These are phyloP conservation scores for Ampelocalamus luodianensis DNA, from an alignment of 176 grass and related monocot genomes.

Conservation along the genomic window DNA sequence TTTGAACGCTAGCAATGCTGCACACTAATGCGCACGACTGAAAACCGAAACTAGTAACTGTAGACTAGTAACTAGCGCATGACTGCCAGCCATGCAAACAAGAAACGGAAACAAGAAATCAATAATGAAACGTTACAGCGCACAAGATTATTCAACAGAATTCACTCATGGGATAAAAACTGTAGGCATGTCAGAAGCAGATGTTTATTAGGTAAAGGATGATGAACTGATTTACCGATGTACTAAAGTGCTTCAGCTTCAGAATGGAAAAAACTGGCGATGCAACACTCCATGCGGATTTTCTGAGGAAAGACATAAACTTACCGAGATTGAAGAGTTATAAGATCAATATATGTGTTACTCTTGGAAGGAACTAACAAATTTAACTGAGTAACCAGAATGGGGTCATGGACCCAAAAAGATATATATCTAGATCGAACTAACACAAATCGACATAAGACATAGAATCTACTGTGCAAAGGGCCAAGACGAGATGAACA, in stretches of 20 bases:
- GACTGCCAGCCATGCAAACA: no score
- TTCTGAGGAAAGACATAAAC: background rate
- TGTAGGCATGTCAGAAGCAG: constrained; percentile 45
- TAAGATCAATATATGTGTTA: background rate
- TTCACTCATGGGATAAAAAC: constrained; percentile 33
- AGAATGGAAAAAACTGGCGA: constrained; percentile 14
- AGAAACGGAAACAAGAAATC: no score
- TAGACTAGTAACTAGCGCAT: no score
- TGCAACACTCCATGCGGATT: constrained; percentile 3
- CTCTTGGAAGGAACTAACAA: background rate
- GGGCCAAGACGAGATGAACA: constrained; percentile 31
- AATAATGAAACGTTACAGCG: no score
- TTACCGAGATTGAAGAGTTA: background rate
- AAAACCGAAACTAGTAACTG: no score
- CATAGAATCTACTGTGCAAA: constrained; percentile 21
- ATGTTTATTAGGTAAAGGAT: constrained; percentile 55
- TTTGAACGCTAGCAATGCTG: no score
- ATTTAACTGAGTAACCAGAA: background rate
- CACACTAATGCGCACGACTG: no score
- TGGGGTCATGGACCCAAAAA: background rate
- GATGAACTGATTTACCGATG: background rate
- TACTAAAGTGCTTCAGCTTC: constrained; percentile 17
- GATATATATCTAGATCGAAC: background rate
- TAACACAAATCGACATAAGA: constrained; percentile 33
- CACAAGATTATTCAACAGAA: no score